A percentile compares a stretch with the other conserved stretches of the same genome.
Evolutionary conservation across 2,329 filamentous ascomycete genomes (phyloP).

Genomic region (Tolypocladium ophioglossoides): DNA sequence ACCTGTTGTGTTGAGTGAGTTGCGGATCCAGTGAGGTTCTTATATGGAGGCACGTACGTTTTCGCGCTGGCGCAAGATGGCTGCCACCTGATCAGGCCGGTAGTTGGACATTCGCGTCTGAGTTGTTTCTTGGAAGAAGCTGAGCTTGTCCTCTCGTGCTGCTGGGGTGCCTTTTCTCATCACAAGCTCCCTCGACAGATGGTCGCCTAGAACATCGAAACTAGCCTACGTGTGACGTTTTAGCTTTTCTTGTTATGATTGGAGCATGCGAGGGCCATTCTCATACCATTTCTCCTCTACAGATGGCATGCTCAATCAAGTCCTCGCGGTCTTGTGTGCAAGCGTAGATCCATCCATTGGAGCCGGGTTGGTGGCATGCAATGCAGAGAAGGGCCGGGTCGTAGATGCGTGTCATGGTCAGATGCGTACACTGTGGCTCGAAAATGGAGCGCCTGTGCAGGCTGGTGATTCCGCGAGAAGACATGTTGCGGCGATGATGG

Average conservation of each 20-base stretch:
- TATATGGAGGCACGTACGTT: slow-evolving; percentile 24
- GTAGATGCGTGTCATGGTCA: slow-evolving; percentile 57
- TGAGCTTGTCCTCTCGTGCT: slow-evolving; percentile 29
- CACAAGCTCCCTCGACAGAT: slow-evolving; percentile 20
- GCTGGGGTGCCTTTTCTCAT: slow-evolving; percentile 28
- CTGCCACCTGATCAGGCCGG: slow-evolving; percentile 33
- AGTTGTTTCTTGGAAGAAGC: slow-evolving; percentile 33
- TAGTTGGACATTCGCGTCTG: slow-evolving; percentile 33
- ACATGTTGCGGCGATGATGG: background rate
- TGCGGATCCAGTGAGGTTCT: background rate
- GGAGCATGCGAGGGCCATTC: background rate
- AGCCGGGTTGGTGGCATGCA: slow-evolving; percentile 42
- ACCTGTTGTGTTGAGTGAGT: slow-evolving; percentile 14
- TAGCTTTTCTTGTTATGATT: background rate
- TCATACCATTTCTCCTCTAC: slow-evolving; percentile 10
- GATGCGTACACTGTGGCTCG: slow-evolving; percentile 48
- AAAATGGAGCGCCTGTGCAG: slow-evolving; percentile 10
- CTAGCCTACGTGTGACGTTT: slow-evolving; percentile 10
- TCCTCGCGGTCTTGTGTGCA: slow-evolving; percentile 56
- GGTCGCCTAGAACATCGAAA: slow-evolving; percentile 24
- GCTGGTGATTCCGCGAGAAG: slow-evolving; percentile 1
- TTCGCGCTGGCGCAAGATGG: slow-evolving; percentile 38
- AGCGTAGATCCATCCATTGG: slow-evolving; percentile 62
- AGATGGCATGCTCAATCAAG: slow-evolving; percentile 19
- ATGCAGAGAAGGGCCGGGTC: slow-evolving; percentile 41